These are phyloP conservation scores for Euphorbia lathyris DNA, from an alignment of 345 rosid genomes.

Conservation along the genomic window DNA sequence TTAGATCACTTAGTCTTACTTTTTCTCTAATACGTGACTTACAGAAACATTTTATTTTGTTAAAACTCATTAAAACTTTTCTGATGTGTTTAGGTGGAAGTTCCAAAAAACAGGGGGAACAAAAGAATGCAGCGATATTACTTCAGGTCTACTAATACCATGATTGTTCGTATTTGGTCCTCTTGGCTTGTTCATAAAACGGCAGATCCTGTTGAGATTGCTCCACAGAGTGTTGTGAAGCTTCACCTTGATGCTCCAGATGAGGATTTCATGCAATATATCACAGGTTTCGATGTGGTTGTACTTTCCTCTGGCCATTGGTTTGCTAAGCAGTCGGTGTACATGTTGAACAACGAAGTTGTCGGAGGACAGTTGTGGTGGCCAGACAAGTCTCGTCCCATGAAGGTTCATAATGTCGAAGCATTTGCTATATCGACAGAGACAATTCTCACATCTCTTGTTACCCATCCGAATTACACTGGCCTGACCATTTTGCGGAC, in stretches of 20 bases:
- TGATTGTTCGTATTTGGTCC: constrained; percentile 87
- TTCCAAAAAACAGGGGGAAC: constrained; percentile 84
- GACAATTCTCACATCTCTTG: constrained; percentile 65
- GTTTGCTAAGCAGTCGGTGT: constrained; percentile 94
- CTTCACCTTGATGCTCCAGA: constrained; percentile 89
- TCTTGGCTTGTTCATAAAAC: constrained; percentile 89
- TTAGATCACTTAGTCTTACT: background rate
- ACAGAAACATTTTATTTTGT: too few species aligned
- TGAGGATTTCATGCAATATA: constrained; percentile 59
- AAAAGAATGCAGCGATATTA: constrained; percentile 79
- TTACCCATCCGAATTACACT: constrained; percentile 65
- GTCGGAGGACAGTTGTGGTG: constrained; percentile 97
- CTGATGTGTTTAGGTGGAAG: constrained; percentile 69
- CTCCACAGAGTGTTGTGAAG: constrained; percentile 74
- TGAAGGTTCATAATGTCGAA: constrained; percentile 75
- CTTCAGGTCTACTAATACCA: constrained; percentile 66
- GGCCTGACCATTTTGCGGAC: constrained; percentile 80
- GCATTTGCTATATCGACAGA: constrained; percentile 89
- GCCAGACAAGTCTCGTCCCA: constrained; percentile 63
- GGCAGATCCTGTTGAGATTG: constrained; percentile 56
- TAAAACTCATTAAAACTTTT: background rate
- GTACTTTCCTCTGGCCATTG: constrained; percentile 96
- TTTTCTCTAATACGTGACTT: background rate
- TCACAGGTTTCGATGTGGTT: constrained; percentile 67
- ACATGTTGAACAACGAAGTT: constrained; percentile 71